Evolutionary conservation across 2,329 filamentous ascomycete genomes (phyloP), one percentile per base, ranked within the genome.

Genomic region (Calonectria honghensis): DNA sequence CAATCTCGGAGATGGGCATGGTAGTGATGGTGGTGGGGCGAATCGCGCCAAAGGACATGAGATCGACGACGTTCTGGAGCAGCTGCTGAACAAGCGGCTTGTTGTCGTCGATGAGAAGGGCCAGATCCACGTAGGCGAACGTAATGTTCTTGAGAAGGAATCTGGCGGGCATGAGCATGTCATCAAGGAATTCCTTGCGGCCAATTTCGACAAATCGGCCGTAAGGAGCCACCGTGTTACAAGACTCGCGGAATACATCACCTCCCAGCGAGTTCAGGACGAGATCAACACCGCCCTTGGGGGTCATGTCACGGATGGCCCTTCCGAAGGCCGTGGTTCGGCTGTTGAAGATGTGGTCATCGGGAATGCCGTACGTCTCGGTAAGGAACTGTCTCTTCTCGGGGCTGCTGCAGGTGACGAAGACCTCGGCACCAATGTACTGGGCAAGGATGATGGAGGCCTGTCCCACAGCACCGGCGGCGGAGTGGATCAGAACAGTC

Each of bases 61-160:
- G 57, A 18, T 70, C 68, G 24, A 70, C 64, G 32, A 70, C 68
- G 16, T 70, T 64, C 29, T 70, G 68, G 11, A 70, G 57, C 57
- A 70, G 29, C 39, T 70, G 57, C 14, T 57, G 57, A 6, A 70
- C 68, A 52, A 70, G 68, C 3, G 68, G 54, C 57, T 70, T 70
- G 45, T 70, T 70, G 24, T 70, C 68, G 27, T 70, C 68, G 29
- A 70, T 70, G 27, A 70, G 57, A 29, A 70, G 68, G 6, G 68
- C 68, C 37, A 61, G 2, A 83, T 74, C 3, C 79, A 70, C 68
- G 35, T 65, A 70, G 13, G 68, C 18, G 24, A 70, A 70, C 20
- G 68, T 65, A 50, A 70, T 65, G 59, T 70, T 70, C 68, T 70
- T 70, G 41, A 70, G 68, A 57, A 70, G 63, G 68, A 70, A 70